Base-by-base conservation (phyloP, 2,329 filamentous ascomycete genomes). In the Dothistroma pini region DNA sequence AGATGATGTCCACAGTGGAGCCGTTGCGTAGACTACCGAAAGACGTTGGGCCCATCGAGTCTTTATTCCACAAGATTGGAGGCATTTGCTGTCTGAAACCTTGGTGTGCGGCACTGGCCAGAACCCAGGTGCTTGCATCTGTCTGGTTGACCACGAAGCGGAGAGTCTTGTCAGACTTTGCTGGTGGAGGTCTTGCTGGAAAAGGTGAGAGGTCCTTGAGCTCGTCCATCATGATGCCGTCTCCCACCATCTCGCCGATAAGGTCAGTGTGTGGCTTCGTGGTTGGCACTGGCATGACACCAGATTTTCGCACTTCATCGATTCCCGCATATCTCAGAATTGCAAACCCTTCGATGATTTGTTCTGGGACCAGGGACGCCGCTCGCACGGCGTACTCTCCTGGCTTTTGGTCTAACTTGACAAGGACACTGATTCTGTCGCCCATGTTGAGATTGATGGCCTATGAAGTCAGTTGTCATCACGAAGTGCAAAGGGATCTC, bases 1-100 rank as follows among this genome's bases (percentile, higher is more conserved):
- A 66, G 47, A 71, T 65, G 52, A 71, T 68, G 59, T 71, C 68
- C 14, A 71, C 69, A 6, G 66, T 64, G 4, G 68, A 68, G 5
- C 67, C 69, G 44, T 71, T 71, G 38, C 55, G 62, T 32, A 67
- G 86, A 86, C 55, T 60, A 14, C 31, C 53, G 56, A 64, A 62
- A 29, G 56, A 57, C 8, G 62, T 64, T 12, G 54, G 52, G 12
- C 63, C 63, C 35, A 63, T 60, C 1, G 62, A 66, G 11, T 60
- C 56, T 14, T 66, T 54, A 34, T 66, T 64, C 63, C 63, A 66
- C 34, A 66, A 57, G 14, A 66, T 62, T 0, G 63, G 63, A 1
- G 63, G 63, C 50, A 66, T 56, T 47, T 66, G 56, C 55, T 66
- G 63, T 35, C 63, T 59, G 49, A 66, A 66, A 11, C 63, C 63